Evolutionary conservation across 768 basidiomycete genomes (phyloP), one percentile per base, ranked within the genome.

Genomic region (Calocera viscosa): DNA sequence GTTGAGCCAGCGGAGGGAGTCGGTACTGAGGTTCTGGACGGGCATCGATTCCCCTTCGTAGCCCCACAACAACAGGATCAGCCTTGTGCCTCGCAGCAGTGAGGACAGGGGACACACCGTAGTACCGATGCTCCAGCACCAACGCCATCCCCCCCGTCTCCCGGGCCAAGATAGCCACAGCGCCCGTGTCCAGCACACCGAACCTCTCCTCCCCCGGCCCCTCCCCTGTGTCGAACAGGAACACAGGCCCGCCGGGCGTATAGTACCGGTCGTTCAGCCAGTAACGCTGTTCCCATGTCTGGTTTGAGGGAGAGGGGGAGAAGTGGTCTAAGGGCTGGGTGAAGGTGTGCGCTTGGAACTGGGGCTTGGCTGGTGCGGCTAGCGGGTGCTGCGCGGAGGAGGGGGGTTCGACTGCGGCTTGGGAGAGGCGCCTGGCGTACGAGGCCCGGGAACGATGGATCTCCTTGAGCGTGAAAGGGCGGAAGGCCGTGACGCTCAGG

Each of bases 141-240:
- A 96, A 83, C 22, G 89, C 88, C 3, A 97, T 80, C 2, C 95
- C 95, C n/a, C 86, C 83, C 0, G 92, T 95, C 22, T 87, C 88
- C 66, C 83, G 86, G 1, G 90, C 80, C 66, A 97, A 79, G 67
- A 96, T 94, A 49, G 91, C 89, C 5, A 89, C 83, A 69, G 97
- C 94, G 1, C 94, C 90, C 0, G 84, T 87, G 69, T 90, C 86
- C 24, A 89, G 76, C 78, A 85, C 89, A 0, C 76, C 75, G 8
- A 80, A 64, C 63, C 79, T 70, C 41, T 72, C 73, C 33, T 84
- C 85, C 22, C 92, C 95, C 69, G 84, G 88, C 2, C 92, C 95
- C 77, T 97, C 95, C 17, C 95, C 95, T 0, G 91, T 92, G 75
- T 97, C 95, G 24, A 97, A 77, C 1, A 97, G 84, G 70, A 92